Base-by-base conservation (phyloP, 768 basidiomycete genomes). In the Kwoniella bestiolae region DNA sequence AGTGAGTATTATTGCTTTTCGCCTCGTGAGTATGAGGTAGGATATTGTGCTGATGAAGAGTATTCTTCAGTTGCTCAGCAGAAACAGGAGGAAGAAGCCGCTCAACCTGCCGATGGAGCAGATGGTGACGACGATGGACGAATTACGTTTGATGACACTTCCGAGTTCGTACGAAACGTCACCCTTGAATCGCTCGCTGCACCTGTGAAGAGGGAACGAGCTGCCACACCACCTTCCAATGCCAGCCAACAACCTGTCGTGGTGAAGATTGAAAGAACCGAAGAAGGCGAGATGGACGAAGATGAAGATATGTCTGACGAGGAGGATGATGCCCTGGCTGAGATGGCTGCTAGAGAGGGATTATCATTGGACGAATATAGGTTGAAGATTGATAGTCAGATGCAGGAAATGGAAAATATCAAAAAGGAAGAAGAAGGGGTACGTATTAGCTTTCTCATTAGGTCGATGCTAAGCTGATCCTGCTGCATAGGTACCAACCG, bases 81-180 rank as follows among this genome's bases (percentile, higher is more conserved):
- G 26, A 55, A 65, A 31, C 64, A 71, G 32, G 74, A 76, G 38
- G 79, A 89, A 58, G 86, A 77, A 29, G 62, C 86, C 52, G 83
- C 83, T 7, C 78, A 79, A 12, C 76, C 75, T 38, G 74, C 79
- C 11, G 80, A 80, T 29, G 82, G 84, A 28, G 75, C 76, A 5
- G 81, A 76, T 41, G 73, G 70, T 6, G 85, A 84, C 1, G 83
- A 72, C 4, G 86, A 84, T 25, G 84, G 81, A 2, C 81, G 82
- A 18, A 83, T 97, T 32, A 91, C 90, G 0, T 93, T 99, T 68
- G 94, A 98, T 76, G 94, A 97, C 71, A 98, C 95, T 0, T 92
- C 93, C 0, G 95, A 97, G 79, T 99, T 99, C 70, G 91, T 98
- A 44, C 88, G 94, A 18, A 88, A 83, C 61, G 80, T 83, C 60